Percentiles rank a stretch among this genome's conserved stretches.
Conservation (phyloP, 345 rosid species). For the Eucalyptus camaldulensis region DNA sequence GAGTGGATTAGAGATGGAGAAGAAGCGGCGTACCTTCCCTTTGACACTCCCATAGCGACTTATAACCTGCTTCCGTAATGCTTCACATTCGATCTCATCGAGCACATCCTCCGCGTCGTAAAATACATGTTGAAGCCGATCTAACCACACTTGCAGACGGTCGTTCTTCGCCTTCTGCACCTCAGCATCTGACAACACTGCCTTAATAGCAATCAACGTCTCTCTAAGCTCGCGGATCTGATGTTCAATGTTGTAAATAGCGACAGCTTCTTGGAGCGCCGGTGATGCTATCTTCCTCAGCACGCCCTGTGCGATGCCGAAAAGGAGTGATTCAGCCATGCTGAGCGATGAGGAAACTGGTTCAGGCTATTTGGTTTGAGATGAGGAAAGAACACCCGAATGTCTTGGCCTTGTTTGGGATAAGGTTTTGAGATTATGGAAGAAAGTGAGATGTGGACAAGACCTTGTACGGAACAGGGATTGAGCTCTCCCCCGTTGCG, state of each 20-base stretch:
- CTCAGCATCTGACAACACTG: neutral
- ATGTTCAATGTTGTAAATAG: accelerated
- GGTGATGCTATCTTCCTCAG: neutral
- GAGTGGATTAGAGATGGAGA: neutral
- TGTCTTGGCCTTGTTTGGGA: no score
- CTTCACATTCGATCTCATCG: neutral
- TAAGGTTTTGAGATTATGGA: no score
- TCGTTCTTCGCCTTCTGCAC: neutral
- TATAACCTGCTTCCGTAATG: neutral
- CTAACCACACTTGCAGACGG: neutral
- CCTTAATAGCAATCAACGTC: neutral
- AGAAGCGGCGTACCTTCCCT: neutral
- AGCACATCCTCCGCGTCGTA: neutral
- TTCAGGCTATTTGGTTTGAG: neutral
- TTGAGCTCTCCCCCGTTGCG: no score
- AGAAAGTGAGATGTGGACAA: no score
- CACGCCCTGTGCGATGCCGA: neutral
- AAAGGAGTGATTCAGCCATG: neutral
- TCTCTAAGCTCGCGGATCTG: neutral
- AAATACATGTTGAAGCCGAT: neutral
- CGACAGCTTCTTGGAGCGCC: neutral
- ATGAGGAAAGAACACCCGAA: neutral
- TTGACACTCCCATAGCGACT: neutral
- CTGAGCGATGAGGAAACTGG: neutral
- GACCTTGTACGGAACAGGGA: no score